Percentiles rank a stretch among this genome's conserved stretches.
Conservation (phyloP, 495 filamentous ascomycete genomes). For the Penicillium ochrochloron region DNA sequence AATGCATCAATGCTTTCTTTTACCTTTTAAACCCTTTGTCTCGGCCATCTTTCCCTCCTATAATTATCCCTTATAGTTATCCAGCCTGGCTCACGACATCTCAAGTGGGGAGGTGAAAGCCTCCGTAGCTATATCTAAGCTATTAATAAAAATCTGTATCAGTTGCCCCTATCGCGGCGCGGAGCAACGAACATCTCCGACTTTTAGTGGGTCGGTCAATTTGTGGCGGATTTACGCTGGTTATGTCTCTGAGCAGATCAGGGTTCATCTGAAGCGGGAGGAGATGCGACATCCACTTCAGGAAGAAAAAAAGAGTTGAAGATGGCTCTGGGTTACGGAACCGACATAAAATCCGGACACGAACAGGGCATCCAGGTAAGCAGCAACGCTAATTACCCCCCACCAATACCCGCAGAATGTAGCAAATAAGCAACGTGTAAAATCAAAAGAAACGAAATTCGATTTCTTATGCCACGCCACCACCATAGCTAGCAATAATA, state of each 20-base stretch:
- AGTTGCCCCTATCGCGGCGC: background rate
- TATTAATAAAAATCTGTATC: background rate
- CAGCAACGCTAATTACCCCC: background rate
- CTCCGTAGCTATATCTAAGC: background rate
- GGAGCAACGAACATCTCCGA: constrained; percentile 9
- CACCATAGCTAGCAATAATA: background rate
- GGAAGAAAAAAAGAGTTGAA: background rate
- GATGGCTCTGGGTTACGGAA: background rate
- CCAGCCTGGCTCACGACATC: background rate
- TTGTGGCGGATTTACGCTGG: background rate
- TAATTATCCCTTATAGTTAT: background rate
- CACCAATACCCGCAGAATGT: background rate
- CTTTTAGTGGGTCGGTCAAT: constrained; percentile 6
- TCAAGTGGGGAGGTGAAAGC: background rate
- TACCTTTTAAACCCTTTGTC: background rate
- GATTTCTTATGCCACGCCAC: background rate
- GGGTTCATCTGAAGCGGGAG: constrained; percentile 16
- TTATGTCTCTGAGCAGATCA: constrained; percentile 7
- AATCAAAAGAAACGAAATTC: background rate
- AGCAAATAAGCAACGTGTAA: background rate
- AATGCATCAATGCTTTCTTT: background rate
- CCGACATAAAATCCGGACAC: background rate
- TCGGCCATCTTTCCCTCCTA: background rate
- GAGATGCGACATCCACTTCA: constrained; percentile 5
- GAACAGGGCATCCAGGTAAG: background rate